These are phyloP conservation scores for Pythium scleroteichum DNA, from an alignment of 352 stramenopile genomes.

Conservation along the genomic window DNA sequence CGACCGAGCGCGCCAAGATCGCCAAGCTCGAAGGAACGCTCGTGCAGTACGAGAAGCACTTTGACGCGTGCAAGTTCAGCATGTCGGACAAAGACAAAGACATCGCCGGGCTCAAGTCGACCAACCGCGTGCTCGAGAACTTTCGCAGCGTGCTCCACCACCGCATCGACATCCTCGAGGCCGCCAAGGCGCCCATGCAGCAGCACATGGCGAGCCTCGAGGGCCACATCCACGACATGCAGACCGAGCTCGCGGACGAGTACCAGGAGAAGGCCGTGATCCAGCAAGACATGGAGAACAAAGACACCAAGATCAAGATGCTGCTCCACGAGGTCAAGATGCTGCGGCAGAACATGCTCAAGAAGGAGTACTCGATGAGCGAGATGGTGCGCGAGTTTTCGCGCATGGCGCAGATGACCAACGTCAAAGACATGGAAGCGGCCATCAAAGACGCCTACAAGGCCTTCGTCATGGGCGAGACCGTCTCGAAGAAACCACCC, in stretches of 20 bases:
- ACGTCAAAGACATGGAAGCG: conserved; percentile 76
- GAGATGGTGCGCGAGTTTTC: conserved; percentile 82
- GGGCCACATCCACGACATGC: conserved; percentile 72
- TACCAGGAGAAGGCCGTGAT: conserved; percentile 62
- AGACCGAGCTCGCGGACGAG: conserved; percentile 73
- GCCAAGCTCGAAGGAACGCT: conserved; percentile 62
- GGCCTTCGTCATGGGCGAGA: conserved; percentile 72
- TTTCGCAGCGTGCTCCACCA: conserved; percentile 80
- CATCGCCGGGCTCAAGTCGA: conserved; percentile 63
- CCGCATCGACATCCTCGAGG: conserved; percentile 74
- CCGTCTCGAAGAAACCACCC: conserved; percentile 58
- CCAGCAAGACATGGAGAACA: conserved; percentile 65
- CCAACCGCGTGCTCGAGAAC: conserved; percentile 79
- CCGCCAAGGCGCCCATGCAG: conserved; percentile 70
- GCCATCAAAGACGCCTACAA: conserved; percentile 83
- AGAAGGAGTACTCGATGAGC: conserved; percentile 78
- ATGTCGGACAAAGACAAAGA: conserved; percentile 75
- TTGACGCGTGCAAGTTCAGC: conserved; percentile 63
- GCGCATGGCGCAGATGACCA: conserved; percentile 68
- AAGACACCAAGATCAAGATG: conserved; percentile 78
- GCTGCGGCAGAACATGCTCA: conserved; percentile 67
- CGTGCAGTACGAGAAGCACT: conserved; percentile 71
- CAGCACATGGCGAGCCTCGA: conserved; percentile 60
- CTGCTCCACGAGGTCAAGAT: conserved; percentile 75
- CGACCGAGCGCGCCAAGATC: conserved; percentile 71